Evolutionary conservation across 768 basidiomycete species (phyloP).

Genomic region (Auricularia heimuer): DNA sequence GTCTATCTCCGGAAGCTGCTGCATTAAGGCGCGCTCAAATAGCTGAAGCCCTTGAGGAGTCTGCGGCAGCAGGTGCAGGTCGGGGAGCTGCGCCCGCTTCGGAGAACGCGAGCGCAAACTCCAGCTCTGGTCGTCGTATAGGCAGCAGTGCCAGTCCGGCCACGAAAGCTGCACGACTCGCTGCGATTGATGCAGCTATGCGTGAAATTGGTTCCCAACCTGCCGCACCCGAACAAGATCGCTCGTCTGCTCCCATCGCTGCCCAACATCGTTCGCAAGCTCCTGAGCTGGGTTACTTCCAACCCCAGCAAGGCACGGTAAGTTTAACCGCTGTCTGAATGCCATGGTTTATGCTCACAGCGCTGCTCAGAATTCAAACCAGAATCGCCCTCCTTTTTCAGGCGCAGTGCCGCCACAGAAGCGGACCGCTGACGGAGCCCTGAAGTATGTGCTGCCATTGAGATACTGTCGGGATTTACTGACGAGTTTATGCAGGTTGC

Average conservation of each 20-base stretch:
- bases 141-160: not conserved
- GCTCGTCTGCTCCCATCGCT: constrained; percentile 15
- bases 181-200: not conserved
- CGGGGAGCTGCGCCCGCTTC: too few species aligned
- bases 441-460: not conserved
- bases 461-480: not conserved
- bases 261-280: constrained; percentile 6
- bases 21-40: too few species aligned
- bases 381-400: not conserved
- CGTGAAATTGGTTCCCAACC: not conserved
- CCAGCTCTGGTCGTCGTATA: not conserved
- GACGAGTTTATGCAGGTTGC: not conserved
- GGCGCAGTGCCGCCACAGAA: not conserved
- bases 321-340: constrained; percentile 7
- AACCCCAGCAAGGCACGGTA: constrained; percentile 40
- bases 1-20: too few species aligned
- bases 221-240: not conserved
- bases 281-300: constrained; percentile 38
- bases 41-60: too few species aligned
- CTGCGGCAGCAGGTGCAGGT: too few species aligned
- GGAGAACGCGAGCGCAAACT: not conserved
- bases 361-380: not conserved
- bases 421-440: not conserved
- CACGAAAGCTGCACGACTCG: not conserved
- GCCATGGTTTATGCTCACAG: not conserved